These are phyloP conservation scores for Sarcodon aspratus DNA, from an alignment of 768 basidiomycete species.

Conservation along the genomic window DNA sequence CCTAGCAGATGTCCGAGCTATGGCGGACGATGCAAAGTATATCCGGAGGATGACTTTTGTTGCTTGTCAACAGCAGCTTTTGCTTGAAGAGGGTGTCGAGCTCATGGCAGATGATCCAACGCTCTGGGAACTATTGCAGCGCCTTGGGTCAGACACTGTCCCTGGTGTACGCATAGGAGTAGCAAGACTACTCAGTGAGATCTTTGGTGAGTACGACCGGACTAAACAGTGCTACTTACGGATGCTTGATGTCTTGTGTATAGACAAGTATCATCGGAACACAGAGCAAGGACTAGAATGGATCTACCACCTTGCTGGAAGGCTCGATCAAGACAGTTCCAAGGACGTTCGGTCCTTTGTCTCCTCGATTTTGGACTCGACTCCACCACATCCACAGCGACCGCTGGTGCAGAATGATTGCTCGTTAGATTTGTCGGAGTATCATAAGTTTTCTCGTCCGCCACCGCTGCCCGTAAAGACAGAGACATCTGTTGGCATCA, in stretches of 20 bases:
- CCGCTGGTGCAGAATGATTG: conserved; percentile 2
- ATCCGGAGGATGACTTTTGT: conserved; percentile 43
- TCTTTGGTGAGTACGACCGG: conserved; percentile 36
- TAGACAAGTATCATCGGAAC: conserved; percentile 9
- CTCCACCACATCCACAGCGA: not conserved
- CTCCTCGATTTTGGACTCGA: conserved; percentile 8
- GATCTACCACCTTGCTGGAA: conserved; percentile 23
- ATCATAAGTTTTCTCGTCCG: conserved; percentile 16
- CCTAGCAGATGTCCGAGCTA: conserved; percentile 5
- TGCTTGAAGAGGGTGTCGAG: conserved; percentile 23
- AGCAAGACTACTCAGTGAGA: conserved; percentile 54
- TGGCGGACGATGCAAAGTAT: conserved; percentile 8
- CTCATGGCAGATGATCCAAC: conserved; percentile 30
- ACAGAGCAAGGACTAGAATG: conserved; percentile 4
- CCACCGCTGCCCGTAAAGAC: conserved; percentile 8
- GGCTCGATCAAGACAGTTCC: conserved; percentile 43
- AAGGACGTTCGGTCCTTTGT: conserved; percentile 55
- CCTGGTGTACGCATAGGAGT: conserved; percentile 81
- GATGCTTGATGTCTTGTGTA: not conserved
- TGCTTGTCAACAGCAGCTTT: conserved; percentile 57
- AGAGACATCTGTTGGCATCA: too few relatives aligned
- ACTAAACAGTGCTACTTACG: not conserved
- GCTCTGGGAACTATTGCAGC: conserved; percentile 44
- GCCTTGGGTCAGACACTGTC: conserved; percentile 54
- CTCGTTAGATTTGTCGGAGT: conserved; percentile 6